Base-by-base conservation (phyloP, 2,329 filamentous ascomycete genomes). In the Pseudogymnoascus sp. region DNA sequence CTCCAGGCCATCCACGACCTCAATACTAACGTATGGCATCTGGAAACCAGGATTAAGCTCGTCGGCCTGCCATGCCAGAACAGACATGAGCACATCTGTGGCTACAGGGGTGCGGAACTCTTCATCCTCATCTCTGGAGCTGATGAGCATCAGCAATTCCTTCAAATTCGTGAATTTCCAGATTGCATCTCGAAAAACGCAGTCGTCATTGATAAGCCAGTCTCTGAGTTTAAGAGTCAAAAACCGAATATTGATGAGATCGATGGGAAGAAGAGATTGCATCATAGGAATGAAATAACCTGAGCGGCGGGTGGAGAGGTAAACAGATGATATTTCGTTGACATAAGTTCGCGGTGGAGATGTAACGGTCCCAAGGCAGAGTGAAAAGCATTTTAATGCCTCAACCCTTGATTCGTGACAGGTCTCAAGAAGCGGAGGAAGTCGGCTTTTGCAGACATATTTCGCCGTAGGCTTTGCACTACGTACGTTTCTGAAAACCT, bases 401-500 rank as follows among this genome's bases (percentile, higher is more conserved):
- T 55, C 48, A 55, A 35, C 29, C 35, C 48, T 29, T 35, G 48
- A 55, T 55, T 55, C 48, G 6, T 33, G 15, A 35, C 48, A 55
- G 9, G 48, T 55, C 5, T 55, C 48, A 5, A 55, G 33, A 58
- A 36, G 36, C 36, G 48, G 10, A 31, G 15, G 64, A 60, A 12
- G 40, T 61, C 36, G 48, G 60, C 33, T 31, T 37, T 60, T 48
- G 21, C 18, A 39, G 36, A 60, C 62, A 64, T 62, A 63, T 55
- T 62, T 27, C 60, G 39, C 29, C 3, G 52, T 45, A 12, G 62
- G 65, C 36, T 27, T 64, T 60, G 64, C 62, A n/a, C 71, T 13
- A 55, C 69, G 72, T 65, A 72, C 72, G 8, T 71, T 68, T 13
- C 71, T 67, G 27, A 72, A 67, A 5, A 68, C 70, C 18, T 68